Base-by-base conservation (phyloP, 768 basidiomycete genomes). In the Tricholomella constricta region DNA sequence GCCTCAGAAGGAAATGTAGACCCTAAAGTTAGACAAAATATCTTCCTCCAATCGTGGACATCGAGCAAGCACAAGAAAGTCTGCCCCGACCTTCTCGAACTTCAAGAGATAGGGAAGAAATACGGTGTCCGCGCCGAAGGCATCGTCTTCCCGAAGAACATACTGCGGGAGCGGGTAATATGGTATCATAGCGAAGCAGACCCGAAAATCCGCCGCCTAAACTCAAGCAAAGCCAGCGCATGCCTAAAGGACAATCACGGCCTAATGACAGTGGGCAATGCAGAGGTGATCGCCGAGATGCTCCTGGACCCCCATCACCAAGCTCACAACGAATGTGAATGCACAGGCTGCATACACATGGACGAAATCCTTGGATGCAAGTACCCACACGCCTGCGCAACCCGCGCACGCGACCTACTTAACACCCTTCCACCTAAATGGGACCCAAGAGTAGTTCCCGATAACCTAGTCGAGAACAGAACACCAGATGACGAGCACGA, bases 111-210 rank as follows among this genome's bases (percentile, higher is more conserved):
- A 12, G 70, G 62, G 4, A 52, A 45, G 27, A 65, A 68, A 48
- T 58, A 59, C 17, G 48, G 56, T 0, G 12, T 66, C 0, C 17
- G 37, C 0, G 44, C 64, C 2, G 61, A 66, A 17, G 54, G 61
- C 1, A n/a, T 50, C 4, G 47, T 32, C 0, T 56, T 63, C 22
- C 36, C 52, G 1, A 27, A 43, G 25, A 43, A 62, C 0, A 40
- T 62, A 1, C 51, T 48, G 19, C 10, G 42, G 9, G 3, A 54
- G 12, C 62, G 66, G 46, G 69, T 72, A 20, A 64, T 72, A 0
- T 74, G 68, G 70, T 61, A 66, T 50, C 72, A 74, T 49, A 48
- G 20, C 2, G 60, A 52, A 15, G 56, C 31, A 22, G 51, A 59
- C 6, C 10, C 25, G 6, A 25, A 31, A 14, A 54, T 35, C 6